Conservation (phyloP, 2,329 filamentous ascomycete genomes). For the Exophiala xenobiotica region DNA sequence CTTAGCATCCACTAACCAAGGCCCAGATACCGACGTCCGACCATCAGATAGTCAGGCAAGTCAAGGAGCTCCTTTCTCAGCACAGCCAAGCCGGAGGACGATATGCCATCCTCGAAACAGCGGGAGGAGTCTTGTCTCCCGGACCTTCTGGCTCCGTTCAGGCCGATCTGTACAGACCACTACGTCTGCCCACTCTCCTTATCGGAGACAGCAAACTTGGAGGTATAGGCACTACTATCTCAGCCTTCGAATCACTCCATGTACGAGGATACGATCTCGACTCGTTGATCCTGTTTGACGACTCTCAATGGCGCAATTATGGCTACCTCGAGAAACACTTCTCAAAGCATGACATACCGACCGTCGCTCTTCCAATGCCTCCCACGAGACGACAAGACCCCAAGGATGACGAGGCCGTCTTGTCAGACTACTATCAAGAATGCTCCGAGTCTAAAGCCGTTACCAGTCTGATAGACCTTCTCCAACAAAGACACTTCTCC, state of each 20-base stretch:
- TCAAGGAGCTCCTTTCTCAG: slow-evolving; percentile 46
- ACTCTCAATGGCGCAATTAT: slow-evolving; percentile 66
- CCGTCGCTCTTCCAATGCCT: slow-evolving; percentile 59
- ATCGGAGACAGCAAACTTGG: slow-evolving; percentile 74
- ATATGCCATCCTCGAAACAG: slow-evolving; percentile 70
- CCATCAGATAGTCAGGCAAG: slow-evolving; percentile 49
- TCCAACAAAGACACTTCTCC: slow-evolving; percentile 55
- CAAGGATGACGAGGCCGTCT: slow-evolving; percentile 54
- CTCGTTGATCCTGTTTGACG: slow-evolving; percentile 66
- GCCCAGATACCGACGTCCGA: slow-evolving; percentile 52
- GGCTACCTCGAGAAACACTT: slow-evolving; percentile 70
- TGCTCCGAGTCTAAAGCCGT: slow-evolving; percentile 44
- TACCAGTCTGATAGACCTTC: slow-evolving; percentile 48
- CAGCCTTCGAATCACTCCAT: slow-evolving; percentile 73
- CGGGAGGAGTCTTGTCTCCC: slow-evolving; percentile 78
- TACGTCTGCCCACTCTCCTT: slow-evolving; percentile 71
- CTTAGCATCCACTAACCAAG: not conserved
- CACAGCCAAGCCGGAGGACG: slow-evolving; percentile 33
- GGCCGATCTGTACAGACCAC: slow-evolving; percentile 71
- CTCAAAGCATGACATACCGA: slow-evolving; percentile 55
- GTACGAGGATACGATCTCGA: slow-evolving; percentile 78
- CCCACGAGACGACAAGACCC: slow-evolving; percentile 48
- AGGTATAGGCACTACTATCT: slow-evolving; percentile 77
- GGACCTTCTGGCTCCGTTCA: slow-evolving; percentile 73
- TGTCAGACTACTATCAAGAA: slow-evolving; percentile 64